Evolutionary conservation across 2,329 filamentous ascomycete genomes (phyloP), one percentile per base, ranked within the genome.

Genomic region (Paraphoma sp.): DNA sequence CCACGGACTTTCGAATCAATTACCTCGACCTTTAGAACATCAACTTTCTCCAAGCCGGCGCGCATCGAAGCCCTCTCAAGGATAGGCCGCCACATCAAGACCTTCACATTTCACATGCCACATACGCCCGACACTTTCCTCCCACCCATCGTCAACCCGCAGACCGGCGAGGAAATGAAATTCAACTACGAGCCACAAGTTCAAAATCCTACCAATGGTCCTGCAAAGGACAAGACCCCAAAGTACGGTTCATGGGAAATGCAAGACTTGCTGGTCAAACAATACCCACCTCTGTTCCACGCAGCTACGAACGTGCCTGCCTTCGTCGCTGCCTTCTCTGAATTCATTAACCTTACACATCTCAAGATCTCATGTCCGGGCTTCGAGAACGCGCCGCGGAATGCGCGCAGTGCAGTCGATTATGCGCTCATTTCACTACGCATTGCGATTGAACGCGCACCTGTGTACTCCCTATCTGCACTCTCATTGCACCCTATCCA

Each of bases 261-360:
- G 69, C 92, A 89, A 59, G 89, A 94, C 71, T 84, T 96, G 56
- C 83, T 96, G 58, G 91, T 92, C 12, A 87, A 92, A 72, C 92
- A 96, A 78, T 96, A 96, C 70, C 91, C 92, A 50, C 91, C 93
- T 6, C 80, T 96, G 2, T 96, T 96, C 78, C 93, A 97, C 71
- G 91, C 92, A 6, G 91, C 93, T 7, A 94, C 91, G 58, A 95
- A 97, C 71, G 89, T 96, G 6, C 86, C 90, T 5, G 90, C 91
- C 40, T 96, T 97, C 79, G 88, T 94, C 66, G 84, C 87, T 61
- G 90, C 90, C 47, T 82, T 96, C 71, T 84, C 84, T 36, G 81
- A 87, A 60, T 76, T 96, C 68, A 80, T 86, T 55, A 89, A 89
- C 66, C 80, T 97, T 67, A 82, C 86, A 45, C 90, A 94, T 73